phyloP scores from a whole-genome alignment of 805 yeast genomes.

The Pichia pseudocactophila region DNA sequence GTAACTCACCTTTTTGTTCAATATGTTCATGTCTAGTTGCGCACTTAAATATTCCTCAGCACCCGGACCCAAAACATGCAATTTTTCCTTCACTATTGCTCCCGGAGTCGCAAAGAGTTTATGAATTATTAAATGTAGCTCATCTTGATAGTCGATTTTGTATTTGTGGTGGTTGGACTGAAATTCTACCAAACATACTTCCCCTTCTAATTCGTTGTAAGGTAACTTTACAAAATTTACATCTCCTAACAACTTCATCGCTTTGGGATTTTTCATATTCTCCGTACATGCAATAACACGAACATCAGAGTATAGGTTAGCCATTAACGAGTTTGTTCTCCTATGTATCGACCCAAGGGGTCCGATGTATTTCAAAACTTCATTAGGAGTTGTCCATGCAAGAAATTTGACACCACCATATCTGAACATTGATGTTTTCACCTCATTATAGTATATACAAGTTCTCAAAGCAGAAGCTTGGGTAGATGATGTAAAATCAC shows the following conservation, averaged over 20 bases:
- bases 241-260: constrained; percentile 9
- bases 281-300: constrained; percentile 43
- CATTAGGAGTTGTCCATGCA: constrained; percentile 51
- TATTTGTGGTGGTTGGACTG: constrained; percentile 25
- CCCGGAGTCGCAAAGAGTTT: constrained; percentile 40
- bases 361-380: constrained; percentile 57
- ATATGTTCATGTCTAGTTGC: constrained; percentile 30
- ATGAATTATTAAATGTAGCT: constrained; percentile 60
- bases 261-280: constrained; percentile 8
- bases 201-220: constrained; percentile 14
- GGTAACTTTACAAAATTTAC: constrained; percentile 20
- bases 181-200: constrained; percentile 25
- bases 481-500: constrained; percentile 26
- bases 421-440: constrained; percentile 29
- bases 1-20: constrained; percentile 37
- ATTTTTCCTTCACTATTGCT: constrained; percentile 35
- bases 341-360: constrained; percentile 43
- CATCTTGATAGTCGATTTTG: constrained; percentile 34
- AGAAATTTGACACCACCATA: constrained; percentile 56
- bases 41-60: constrained; percentile 44
- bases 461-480: constrained; percentile 53
- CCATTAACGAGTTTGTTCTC: constrained; percentile 53
- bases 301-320: constrained; percentile 55
- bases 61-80: constrained; percentile 70
- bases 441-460: constrained; percentile 24